A percentile compares a stretch with the other conserved stretches of the same genome.
These are phyloP conservation scores for Botrytis squamosa DNA, from an alignment of 2,329 filamentous ascomycete genomes.

Conservation along the genomic window DNA sequence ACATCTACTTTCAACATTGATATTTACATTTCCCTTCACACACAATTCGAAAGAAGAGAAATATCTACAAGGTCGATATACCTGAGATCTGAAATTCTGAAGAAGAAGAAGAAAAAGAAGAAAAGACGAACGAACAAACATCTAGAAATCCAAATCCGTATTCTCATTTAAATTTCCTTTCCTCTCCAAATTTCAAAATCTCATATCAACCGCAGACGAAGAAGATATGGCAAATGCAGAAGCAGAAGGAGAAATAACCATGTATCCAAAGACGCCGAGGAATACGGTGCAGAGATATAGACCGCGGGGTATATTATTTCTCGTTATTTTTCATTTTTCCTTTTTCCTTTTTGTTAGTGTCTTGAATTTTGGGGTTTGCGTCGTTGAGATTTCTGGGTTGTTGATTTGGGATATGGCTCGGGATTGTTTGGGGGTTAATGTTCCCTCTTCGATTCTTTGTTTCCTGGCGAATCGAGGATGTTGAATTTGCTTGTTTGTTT, in stretches of 20 bases:
- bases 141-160: background rate
- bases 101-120: too few species aligned
- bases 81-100: background rate
- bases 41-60: background rate
- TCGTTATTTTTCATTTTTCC: background rate
- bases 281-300: constrained; percentile 13
- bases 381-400: background rate
- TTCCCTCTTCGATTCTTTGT: background rate
- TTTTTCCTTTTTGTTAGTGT: too few species aligned
- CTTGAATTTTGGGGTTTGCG: too few species aligned
- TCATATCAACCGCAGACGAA: too few species aligned
- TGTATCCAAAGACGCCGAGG: background rate
- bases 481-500: background rate
- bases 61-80: background rate
- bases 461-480: background rate
- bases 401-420: background rate
- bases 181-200: background rate
- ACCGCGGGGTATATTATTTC: background rate
- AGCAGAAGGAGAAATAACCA: background rate
- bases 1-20: background rate
- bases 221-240: background rate
- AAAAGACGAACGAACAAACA: background rate
- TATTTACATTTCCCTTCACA: background rate
- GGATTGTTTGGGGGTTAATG: too few species aligned
- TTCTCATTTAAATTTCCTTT: too few species aligned